Evolutionary conservation across 192 early-diverging fungal genomes (phyloP).

Genomic region (Backusella circina): DNA sequence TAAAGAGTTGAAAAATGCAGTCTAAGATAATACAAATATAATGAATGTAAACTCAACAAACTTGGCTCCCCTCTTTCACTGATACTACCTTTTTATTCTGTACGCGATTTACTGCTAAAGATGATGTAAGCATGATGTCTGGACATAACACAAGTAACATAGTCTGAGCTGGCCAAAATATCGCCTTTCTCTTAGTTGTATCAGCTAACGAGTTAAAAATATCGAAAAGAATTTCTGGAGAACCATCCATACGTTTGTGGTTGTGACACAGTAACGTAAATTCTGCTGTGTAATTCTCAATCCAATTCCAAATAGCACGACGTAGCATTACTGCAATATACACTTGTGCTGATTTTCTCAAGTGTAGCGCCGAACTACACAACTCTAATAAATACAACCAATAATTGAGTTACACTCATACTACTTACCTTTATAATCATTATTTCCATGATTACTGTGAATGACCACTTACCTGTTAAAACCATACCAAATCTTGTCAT

Average conservation of each 20-base stretch:
- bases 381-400: conserved; percentile 32
- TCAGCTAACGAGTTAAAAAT: conserved; percentile 58
- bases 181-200: conserved; percentile 53
- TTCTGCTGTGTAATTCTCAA: conserved; percentile 76
- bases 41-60: neutral
- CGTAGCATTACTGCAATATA: conserved; percentile 69
- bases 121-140: conserved; percentile 63
- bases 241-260: conserved; percentile 52
- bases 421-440: neutral
- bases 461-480: conserved; percentile 44
- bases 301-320: conserved; percentile 89
- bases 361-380: conserved; percentile 42
- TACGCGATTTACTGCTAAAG: conserved; percentile 31
- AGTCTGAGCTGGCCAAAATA: conserved; percentile 85
- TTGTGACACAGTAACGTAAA: conserved; percentile 67
- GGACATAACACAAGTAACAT: conserved; percentile 86
- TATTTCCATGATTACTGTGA: neutral
- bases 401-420: neutral
- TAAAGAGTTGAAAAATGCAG: conserved; percentile 48
- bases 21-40: conserved; percentile 23
- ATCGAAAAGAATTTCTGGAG: conserved; percentile 76
- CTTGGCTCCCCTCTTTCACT: neutral
- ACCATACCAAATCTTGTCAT: conserved; percentile 26
- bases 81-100: conserved; percentile 13
- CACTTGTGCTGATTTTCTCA: conserved; percentile 66